phyloP scores from a whole-genome alignment of 139 green algal genomes.

The Microglena sp. region DNA sequence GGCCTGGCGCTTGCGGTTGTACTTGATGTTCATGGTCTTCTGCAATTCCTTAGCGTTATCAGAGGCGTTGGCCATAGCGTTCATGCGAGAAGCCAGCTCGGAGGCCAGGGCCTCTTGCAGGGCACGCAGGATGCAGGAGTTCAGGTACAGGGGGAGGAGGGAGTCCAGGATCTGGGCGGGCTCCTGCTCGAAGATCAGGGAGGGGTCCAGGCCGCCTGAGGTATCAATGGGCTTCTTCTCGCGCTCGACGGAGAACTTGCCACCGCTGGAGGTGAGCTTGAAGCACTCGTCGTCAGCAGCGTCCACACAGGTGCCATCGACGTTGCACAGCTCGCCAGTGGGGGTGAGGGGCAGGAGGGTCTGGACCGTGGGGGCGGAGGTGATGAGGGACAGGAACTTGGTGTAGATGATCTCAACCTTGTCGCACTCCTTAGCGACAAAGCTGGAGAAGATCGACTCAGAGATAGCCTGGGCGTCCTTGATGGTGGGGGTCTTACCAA shows the following conservation, averaged over 20 bases:
- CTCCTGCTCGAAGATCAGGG: slow-evolving; percentile 98
- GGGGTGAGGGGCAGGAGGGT: slow-evolving; percentile 90
- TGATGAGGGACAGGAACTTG: slow-evolving; percentile 97
- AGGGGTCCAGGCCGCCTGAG: slow-evolving; percentile 57
- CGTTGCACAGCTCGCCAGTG: slow-evolving; percentile 82
- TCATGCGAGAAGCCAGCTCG: slow-evolving; percentile 98
- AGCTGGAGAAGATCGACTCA: slow-evolving; percentile 94
- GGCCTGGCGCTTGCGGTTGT: slow-evolving; percentile 92
- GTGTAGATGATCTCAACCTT: slow-evolving; percentile 95
- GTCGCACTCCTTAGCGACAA: slow-evolving; percentile 88
- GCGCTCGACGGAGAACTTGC: slow-evolving; percentile 59
- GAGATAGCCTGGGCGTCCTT: slow-evolving; percentile 95
- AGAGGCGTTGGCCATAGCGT: slow-evolving; percentile 92
- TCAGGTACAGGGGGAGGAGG: slow-evolving; percentile 98
- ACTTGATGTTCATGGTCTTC: slow-evolving; percentile 73
- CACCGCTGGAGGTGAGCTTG: slow-evolving; percentile 76
- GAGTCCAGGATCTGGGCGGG: slow-evolving; percentile 95
- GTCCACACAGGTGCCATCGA: slow-evolving; percentile 94
- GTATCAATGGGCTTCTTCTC: slow-evolving; percentile 68
- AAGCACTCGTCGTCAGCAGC: slow-evolving; percentile 95
- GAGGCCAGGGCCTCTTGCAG: slow-evolving; percentile 87
- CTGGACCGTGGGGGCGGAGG: slow-evolving; percentile 81
- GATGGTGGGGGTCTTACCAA: slow-evolving; percentile 80
- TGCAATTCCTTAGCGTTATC: slow-evolving; percentile 93
- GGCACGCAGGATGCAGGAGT: slow-evolving; percentile 77